Percentiles rank a stretch among this genome's conserved stretches.
These are phyloP conservation scores for Pycnococcus provasolii DNA, from an alignment of 139 green algal species.

Conservation along the genomic window DNA sequence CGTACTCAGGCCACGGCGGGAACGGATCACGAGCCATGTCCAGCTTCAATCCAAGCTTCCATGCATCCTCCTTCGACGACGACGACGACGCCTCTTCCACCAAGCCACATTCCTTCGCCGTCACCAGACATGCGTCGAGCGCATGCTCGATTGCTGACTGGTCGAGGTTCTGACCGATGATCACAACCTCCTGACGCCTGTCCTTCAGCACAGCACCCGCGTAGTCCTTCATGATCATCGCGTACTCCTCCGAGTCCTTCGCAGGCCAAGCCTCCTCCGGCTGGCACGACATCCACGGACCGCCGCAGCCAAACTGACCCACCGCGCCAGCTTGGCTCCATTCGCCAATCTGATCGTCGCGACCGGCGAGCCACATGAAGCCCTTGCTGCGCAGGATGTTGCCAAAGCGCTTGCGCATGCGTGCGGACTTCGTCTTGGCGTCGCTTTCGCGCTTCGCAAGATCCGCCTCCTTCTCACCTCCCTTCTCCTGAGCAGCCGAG, in stretches of 20 bases:
- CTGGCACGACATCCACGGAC: constrained; percentile 65
- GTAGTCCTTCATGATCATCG: constrained; percentile 61
- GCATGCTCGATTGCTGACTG: constrained; percentile 1
- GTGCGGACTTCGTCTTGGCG: neutral
- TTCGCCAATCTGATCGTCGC: constrained; percentile 73
- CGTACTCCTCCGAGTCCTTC: constrained; percentile 38
- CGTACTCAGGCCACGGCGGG: neutral
- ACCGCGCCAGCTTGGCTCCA: constrained; percentile 83
- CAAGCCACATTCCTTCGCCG: neutral
- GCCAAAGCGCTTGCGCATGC: constrained; percentile 6
- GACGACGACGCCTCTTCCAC: neutral
- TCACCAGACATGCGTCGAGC: constrained; percentile 13
- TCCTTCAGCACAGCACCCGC: constrained; percentile 45
- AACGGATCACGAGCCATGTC: neutral
- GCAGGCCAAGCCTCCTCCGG: constrained; percentile 63
- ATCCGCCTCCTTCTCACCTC: neutral
- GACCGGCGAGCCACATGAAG: constrained; percentile 82
- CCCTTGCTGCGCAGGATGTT: constrained; percentile 60
- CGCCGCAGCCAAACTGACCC: constrained; percentile 85
- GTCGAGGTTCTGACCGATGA: constrained; percentile 55
- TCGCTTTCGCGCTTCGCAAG: neutral
- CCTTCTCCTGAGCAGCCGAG: neutral
- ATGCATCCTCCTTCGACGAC: constrained; percentile 4
- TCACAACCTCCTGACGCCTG: constrained; percentile 84
- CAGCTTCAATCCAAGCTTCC: constrained; percentile 10